Conservation (phyloP, 768 basidiomycete species). For the Lactarius vividus region DNA sequence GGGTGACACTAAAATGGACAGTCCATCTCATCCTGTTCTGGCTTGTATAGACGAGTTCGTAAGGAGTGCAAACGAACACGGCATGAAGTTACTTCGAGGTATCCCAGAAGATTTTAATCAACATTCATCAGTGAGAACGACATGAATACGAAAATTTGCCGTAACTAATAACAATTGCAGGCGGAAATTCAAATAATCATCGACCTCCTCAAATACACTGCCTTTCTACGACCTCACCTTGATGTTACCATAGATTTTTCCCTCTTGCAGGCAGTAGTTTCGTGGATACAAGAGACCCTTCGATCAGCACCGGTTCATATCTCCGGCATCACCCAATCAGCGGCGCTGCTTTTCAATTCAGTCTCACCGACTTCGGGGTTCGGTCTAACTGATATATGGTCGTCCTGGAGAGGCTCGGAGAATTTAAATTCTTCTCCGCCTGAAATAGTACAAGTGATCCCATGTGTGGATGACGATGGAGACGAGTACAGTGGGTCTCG, state of each 20-base stretch:
- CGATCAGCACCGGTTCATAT: conserved; percentile 37
- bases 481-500: conserved; percentile 7
- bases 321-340: conserved; percentile 38
- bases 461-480: not conserved
- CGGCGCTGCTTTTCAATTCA: conserved; percentile 43
- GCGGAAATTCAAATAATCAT: conserved; percentile 20
- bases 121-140: conserved; percentile 7
- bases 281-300: conserved; percentile 41
- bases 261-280: conserved; percentile 54
- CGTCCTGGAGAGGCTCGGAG: conserved; percentile 36
- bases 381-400: conserved; percentile 74
- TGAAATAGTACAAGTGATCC: conserved; percentile 7
- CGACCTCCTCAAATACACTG: conserved; percentile 19
- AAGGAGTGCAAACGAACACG: not conserved
- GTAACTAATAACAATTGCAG: conserved; percentile 11
- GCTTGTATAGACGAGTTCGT: conserved; percentile 8
- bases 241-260: conserved; percentile 44
- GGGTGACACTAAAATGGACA: not conserved
- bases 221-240: conserved; percentile 10
- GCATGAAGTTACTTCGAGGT: conserved; percentile 13
- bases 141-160: not conserved
- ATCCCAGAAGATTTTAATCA: not conserved
- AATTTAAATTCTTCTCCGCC: not conserved
- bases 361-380: conserved; percentile 67
- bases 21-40: not conserved